Evolutionary conservation across 441 rosid species (phyloP), one percentile per base, ranked within the genome.

Genomic region (Euphorbia corollata): DNA sequence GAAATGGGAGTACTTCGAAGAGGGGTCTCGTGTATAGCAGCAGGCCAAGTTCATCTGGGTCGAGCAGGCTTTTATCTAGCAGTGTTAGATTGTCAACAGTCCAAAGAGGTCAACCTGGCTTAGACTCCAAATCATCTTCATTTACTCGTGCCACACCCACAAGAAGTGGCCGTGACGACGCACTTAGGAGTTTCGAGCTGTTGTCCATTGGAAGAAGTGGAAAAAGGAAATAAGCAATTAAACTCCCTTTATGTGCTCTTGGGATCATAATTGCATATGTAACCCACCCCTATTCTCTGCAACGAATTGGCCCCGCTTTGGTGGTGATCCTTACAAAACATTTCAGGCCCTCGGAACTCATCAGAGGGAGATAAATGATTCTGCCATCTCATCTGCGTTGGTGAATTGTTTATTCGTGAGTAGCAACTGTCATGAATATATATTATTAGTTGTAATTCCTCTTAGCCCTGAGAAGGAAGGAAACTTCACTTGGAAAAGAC

Each of bases 41-140:
- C 70, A 63, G 86, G 73, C 97, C 92, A 18, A 81, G 88, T 80
- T 88, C 97, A 27, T 87, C 93, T 3, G 97, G 88, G 6, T 93
- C 84, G 72, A 83, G 87, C 77, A 78, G 94, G 68, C 56, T 92
- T 65, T 76, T 80, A 60, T 79, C 93, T 19, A 83, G 80, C 59
- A 82, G 81, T 55, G 80, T 85, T 22, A 85, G 97, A 61, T 56
- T 85, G 58, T 84, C 94, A 23, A 81, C 90, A 54, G 78, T 87
- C 15, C 96, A 87, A 30, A 82, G 92, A 74, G 32, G 63, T 39
- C 68, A 76, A 58, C 97, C 85, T 69, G 80, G 85, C 1, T 85
- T 82, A 12, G 80, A 78, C 30, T 92, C 89, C 38, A 70, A 82
- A 32, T 86, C 84, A 63, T 68, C 82, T 8, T 83, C 91, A 8